Conservation (phyloP, 2,329 filamentous ascomycete genomes). For the Diaporthe velutina region DNA sequence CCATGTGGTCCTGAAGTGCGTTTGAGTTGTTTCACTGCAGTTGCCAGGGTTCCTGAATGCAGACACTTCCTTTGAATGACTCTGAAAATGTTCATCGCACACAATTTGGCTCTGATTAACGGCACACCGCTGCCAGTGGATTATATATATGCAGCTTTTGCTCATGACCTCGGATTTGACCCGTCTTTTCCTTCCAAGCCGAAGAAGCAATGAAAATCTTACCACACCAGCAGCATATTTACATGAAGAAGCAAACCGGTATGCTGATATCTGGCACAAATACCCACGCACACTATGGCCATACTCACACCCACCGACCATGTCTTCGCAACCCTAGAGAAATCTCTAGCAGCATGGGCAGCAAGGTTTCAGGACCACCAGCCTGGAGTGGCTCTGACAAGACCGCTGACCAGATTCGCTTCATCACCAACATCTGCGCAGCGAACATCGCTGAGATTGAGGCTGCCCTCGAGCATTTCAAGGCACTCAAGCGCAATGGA, state of each 20-base stretch:
- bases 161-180: not conserved
- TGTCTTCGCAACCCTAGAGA: not conserved
- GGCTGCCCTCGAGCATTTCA: conserved; percentile 46
- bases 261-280: not conserved
- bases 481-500: conserved; percentile 40
- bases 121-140: not conserved
- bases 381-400: not conserved
- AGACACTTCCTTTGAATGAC: not conserved
- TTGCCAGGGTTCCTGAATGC: not conserved
- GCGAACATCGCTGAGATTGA: conserved; percentile 43
- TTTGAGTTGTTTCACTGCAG: too few relatives aligned
- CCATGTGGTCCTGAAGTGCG: not conserved
- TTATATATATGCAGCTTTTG: not conserved
- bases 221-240: not conserved
- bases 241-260: not conserved
- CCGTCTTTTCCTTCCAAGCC: not conserved
- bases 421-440: conserved; percentile 41
- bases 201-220: not conserved
- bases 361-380: not conserved
- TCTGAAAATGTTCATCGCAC: not conserved
- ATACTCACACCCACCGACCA: not conserved
- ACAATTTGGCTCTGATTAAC: not conserved
- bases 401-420: not conserved
- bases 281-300: not conserved
- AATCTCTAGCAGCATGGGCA: not conserved